Base-by-base conservation (phyloP, 1,284 basidiomycete species). In the Ceratobasidium sp. region DNA sequence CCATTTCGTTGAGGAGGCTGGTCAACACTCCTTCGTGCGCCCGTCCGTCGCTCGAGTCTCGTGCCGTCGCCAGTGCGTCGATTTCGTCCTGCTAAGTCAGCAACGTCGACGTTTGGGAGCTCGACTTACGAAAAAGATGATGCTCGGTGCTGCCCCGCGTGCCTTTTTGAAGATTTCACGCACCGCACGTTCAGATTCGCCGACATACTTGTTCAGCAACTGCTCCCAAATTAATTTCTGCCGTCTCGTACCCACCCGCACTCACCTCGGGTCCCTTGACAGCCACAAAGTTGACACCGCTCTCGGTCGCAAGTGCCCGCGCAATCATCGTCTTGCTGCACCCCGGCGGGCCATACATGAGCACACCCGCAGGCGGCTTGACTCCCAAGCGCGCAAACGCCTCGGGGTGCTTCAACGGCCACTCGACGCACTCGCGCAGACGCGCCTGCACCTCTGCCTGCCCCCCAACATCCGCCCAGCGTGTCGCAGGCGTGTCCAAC, bases 321-420 rank as follows among this genome's bases (percentile, higher is more conserved):
- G 96, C 98, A 30, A 97, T 92, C 62, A 99, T 88, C 0, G 98
- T 99, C 87, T 99, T 99, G 82, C 94, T 96, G 83, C 98, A 99
- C 10, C 98, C 97, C 0, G 98, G 98, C 8, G 98, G 98, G 0
- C 98, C 98, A 85, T 98, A 99, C 20, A 99, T 86, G 62, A 99
- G 86, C 3, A 99, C 92, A 0, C 98, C 98, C 79, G 93, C 92
- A 0, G 97, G 96, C 2, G 97, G 93, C 59, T 89, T 89, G 20
- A 98, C 94, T 1, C 98, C 98, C 0, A 99, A 87, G 18, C 97
- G 89, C 79, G 89, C 88, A 83, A 99, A 99, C 3, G 94, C 90
- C 52, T 94, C 93, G 0, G 93, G 91, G 84, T 98, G 94, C 50
- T 91, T 87, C 52, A 99, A 85, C 0, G 98, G 98, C 98, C 97